Percentiles rank a stretch among this genome's conserved stretches.
phyloP scores from a whole-genome alignment of 2,329 filamentous ascomycete genomes.

The Aspergillaceae sp. region DNA sequence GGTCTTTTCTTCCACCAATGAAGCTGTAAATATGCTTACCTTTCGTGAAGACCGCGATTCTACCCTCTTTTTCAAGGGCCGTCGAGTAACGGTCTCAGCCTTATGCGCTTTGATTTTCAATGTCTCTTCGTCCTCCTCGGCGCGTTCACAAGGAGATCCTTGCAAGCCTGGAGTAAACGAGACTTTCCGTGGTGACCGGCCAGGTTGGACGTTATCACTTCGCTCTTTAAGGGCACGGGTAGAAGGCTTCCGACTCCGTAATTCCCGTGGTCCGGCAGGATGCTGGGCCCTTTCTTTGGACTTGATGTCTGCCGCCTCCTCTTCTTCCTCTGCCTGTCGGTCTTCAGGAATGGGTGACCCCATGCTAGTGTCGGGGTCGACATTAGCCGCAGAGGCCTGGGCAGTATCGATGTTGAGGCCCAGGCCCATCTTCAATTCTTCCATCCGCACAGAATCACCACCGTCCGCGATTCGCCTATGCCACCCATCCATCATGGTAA shows the following conservation, averaged over 20 bases:
- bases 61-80: constrained; percentile 17
- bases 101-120: constrained; percentile 26
- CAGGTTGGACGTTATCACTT: constrained; percentile 27
- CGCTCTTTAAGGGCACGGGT: constrained; percentile 28
- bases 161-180: constrained; percentile 28
- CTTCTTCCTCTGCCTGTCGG: constrained; percentile 20
- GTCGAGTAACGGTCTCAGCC: constrained; percentile 21
- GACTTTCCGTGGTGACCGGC: constrained; percentile 27
- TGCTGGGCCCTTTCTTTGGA: background rate
- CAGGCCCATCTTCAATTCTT: constrained; percentile 36
- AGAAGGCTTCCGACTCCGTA: constrained; percentile 8
- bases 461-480: constrained; percentile 60
- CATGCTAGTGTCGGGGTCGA: constrained; percentile 13
- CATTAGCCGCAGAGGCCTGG: constrained; percentile 12
- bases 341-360: constrained; percentile 26
- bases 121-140: constrained; percentile 21
- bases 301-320: constrained; percentile 14
- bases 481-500: constrained; percentile 88
- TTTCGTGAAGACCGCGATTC: constrained; percentile 21
- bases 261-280: constrained; percentile 5
- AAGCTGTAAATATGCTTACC: constrained; percentile 14
- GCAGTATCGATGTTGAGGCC: constrained; percentile 27
- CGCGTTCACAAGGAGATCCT: constrained; percentile 18
- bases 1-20: background rate
- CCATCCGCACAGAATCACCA: constrained; percentile 33